A percentile compares a stretch with the other conserved stretches of the same genome.
These are phyloP conservation scores for Trichophyton schoenleinii DNA, from an alignment of 2,329 filamentous ascomycete genomes.

Conservation along the genomic window DNA sequence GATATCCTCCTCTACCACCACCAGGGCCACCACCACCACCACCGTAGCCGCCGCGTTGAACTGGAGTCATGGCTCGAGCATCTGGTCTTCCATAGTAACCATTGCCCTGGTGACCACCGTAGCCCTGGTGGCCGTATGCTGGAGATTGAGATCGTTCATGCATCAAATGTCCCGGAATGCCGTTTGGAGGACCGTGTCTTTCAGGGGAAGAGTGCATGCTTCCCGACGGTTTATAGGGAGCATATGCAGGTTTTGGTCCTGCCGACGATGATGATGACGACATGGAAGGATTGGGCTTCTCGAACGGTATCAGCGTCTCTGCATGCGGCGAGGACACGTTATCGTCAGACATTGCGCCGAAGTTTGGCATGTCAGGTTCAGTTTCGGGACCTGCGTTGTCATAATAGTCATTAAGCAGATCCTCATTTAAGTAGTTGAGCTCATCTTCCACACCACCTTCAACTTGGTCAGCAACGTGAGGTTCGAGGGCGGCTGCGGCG, in stretches of 20 bases:
- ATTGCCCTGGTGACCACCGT: constrained; percentile 14
- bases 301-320: constrained; percentile 22
- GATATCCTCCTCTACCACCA: constrained; percentile 3
- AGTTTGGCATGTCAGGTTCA: constrained; percentile 52
- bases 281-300: constrained; percentile 16
- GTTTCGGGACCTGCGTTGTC: constrained; percentile 6
- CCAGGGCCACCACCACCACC: not conserved
- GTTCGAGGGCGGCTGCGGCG: not conserved
- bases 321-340: constrained; percentile 22
- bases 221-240: constrained; percentile 26
- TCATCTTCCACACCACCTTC: constrained; percentile 16
- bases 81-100: constrained; percentile 7
- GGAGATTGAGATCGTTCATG: constrained; percentile 22
- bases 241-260: constrained; percentile 19
- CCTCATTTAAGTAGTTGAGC: constrained; percentile 36
- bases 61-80: constrained; percentile 10
- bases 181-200: constrained; percentile 32
- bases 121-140: constrained; percentile 3
- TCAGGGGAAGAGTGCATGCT: constrained; percentile 14
- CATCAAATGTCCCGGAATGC: constrained; percentile 23
- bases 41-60: not conserved
- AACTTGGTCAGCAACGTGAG: constrained; percentile 1
- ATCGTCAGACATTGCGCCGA: constrained; percentile 41
- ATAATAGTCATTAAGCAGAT: constrained; percentile 38
- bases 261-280: not conserved